These are phyloP conservation scores for Boletales sp. DNA, from an alignment of 768 basidiomycete species.

Conservation along the genomic window DNA sequence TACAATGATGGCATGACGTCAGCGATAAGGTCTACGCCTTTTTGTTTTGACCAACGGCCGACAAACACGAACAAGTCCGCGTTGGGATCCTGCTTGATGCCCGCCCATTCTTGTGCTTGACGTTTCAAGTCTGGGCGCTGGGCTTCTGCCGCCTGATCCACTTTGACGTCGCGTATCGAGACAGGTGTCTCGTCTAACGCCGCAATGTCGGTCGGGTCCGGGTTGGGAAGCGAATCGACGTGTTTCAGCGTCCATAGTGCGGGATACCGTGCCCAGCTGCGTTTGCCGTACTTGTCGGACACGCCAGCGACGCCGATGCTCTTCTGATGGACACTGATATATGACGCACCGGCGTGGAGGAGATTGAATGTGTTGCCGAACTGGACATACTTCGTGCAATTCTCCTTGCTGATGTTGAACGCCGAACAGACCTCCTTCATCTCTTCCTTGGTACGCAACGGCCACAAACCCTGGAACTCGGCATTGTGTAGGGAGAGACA, in stretches of 20 bases:
- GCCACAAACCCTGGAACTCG: conserved; percentile 97
- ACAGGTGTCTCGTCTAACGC: conserved; percentile 81
- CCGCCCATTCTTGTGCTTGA: conserved; percentile 94
- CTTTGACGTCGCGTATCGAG: conserved; percentile 64
- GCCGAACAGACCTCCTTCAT: conserved; percentile 99
- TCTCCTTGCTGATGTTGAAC: conserved; percentile 95
- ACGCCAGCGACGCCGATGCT: conserved; percentile 93
- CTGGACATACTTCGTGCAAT: conserved; percentile 95
- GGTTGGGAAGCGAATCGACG: conserved; percentile 93
- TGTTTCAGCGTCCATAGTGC: conserved; percentile 95
- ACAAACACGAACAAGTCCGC: conserved; percentile 95
- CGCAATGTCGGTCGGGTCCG: conserved; percentile 92
- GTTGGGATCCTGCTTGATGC: conserved; percentile 85
- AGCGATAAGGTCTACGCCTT: conserved; percentile 95
- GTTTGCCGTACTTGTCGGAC: conserved; percentile 97
- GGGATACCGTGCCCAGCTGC: conserved; percentile 94
- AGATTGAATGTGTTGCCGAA: conserved; percentile 98
- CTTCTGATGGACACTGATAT: conserved; percentile 91
- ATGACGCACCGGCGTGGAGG: conserved; percentile 89
- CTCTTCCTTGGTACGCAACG: conserved; percentile 93
- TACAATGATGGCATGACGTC: conserved; percentile 90
- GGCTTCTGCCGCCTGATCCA: conserved; percentile 83
- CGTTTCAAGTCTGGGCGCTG: conserved; percentile 88
- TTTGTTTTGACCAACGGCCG: conserved; percentile 97
- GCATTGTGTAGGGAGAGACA: conserved; percentile 95